Evolutionary conservation across 2,329 filamentous ascomycete species (phyloP), one percentile per base, ranked within the genome.

Genomic region (Beauveria australis): DNA sequence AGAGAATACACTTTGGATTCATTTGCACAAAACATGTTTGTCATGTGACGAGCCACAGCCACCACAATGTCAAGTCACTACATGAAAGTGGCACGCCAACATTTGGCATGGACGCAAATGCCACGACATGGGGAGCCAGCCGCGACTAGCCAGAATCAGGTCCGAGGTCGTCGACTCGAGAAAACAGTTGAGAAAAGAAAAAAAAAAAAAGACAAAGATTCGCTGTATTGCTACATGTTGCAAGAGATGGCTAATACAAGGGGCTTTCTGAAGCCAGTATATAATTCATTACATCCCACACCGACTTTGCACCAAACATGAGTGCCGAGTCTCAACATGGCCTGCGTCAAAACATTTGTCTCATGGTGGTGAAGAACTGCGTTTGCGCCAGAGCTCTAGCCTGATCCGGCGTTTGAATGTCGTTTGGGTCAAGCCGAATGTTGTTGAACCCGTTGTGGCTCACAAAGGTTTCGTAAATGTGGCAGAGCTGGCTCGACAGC

Each of bases 1-100:
- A 22, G 37, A 19, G 40, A 26, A 66, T 64, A 40, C 64, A 61
- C 68, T 77, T 77, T 1, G 75, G 75, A 48, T 76, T 66, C 10
- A 74, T 43, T 65, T 37, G 33, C 12, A 14, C 12, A 37, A 37
- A 37, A 37, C 33, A 37, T 33, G 30, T 5, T 33, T 33, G 12
- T 33, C 4, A 33, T 33, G 30, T 14, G 30, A 14, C 12, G 64
- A 3, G 70, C 72, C 18, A 75, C 53, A 2, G 68, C 70, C 43
- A 62, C 55, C 18, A 74, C 1, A 1, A 74, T 72, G 30, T 68
- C 65, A 67, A 71, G 12, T 33, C 12, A 33, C 30, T 14, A 14
- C 30, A 33, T 37, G 33, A 37, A 37, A 6, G 33, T 33, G 30
- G 14, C 12, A 37, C 33, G 12, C 33, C 12, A 37, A 37, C 5